phyloP scores from a whole-genome alignment of 1,139 yeast species.

The Zygosaccharomyces pseudobailii region DNA sequence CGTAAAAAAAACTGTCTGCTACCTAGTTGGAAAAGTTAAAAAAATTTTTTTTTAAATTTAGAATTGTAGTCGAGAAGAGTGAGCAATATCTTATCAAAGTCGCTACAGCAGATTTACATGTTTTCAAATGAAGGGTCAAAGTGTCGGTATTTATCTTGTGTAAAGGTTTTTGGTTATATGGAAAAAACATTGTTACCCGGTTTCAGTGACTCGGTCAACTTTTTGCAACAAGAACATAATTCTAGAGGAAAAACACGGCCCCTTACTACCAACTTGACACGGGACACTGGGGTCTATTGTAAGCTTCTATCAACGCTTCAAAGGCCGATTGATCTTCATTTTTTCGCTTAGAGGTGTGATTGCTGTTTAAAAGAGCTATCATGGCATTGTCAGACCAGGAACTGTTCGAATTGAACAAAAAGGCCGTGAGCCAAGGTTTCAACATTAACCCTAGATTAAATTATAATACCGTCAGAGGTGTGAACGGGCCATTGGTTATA shows the following conservation, averaged over 20 bases:
- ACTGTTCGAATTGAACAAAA: conserved; percentile 69
- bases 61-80: too few species aligned
- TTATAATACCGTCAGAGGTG: conserved; percentile 96
- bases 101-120: too few species aligned
- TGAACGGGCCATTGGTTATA: conserved; percentile 96
- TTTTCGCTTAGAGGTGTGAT: neutral
- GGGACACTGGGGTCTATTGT: neutral
- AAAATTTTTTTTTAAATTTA: too few species aligned
- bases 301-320: neutral
- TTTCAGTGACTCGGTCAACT: neutral
- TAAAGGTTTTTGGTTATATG: too few species aligned
- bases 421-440: conserved; percentile 89
- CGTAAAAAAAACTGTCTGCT: too few species aligned
- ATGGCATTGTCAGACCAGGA: conserved; percentile 37
- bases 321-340: neutral
- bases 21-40: too few species aligned
- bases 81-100: too few species aligned
- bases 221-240: conserved; percentile 1
- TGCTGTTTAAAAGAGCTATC: neutral
- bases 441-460: conserved; percentile 83
- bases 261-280: neutral
- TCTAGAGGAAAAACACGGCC: conserved; percentile 2
- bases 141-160: too few species aligned
- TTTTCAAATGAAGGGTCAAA: too few species aligned
- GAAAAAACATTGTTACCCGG: neutral